Percentiles rank a stretch among this genome's conserved stretches.
Conservation (phyloP, 2,329 filamentous ascomycete species). For the Cladophialophora bantiana region DNA sequence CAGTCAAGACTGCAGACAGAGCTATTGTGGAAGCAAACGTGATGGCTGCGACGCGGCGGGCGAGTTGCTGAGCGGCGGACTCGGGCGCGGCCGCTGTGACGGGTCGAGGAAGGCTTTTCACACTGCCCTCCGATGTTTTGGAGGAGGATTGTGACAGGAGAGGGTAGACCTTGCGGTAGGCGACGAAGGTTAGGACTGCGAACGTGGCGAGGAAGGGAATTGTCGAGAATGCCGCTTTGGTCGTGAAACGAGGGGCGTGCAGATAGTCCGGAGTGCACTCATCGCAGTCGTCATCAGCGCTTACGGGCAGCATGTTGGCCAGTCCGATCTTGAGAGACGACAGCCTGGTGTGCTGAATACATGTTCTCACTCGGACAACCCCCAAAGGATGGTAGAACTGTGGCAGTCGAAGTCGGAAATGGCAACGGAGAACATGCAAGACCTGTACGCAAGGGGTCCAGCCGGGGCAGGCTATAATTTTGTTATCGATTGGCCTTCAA, state of each 20-base stretch:
- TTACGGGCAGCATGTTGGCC: slow-evolving; percentile 35
- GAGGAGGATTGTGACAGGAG: slow-evolving; percentile 60
- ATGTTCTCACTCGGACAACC: slow-evolving; percentile 23
- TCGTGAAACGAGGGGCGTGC: slow-evolving; percentile 33
- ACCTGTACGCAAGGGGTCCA: background rate
- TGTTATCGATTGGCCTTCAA: slow-evolving; percentile 5
- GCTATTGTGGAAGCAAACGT: slow-evolving; percentile 80
- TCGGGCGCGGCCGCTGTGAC: slow-evolving; percentile 35
- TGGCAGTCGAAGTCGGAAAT: background rate
- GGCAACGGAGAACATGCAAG: background rate
- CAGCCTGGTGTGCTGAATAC: slow-evolving; percentile 12
- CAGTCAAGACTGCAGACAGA: slow-evolving; percentile 76
- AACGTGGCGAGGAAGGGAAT: slow-evolving; percentile 76
- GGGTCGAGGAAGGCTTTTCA: slow-evolving; percentile 35
- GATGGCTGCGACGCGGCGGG: slow-evolving; percentile 58
- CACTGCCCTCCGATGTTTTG: slow-evolving; percentile 22
- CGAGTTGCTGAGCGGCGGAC: slow-evolving; percentile 40
- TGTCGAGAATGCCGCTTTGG: slow-evolving; percentile 61
- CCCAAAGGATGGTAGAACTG: background rate
- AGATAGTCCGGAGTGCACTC: slow-evolving; percentile 41
- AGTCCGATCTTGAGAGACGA: background rate
- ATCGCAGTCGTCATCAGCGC: slow-evolving; percentile 41
- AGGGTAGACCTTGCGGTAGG: slow-evolving; percentile 74
- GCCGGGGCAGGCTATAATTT: background rate
- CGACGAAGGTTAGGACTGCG: slow-evolving; percentile 65